Percentiles rank a stretch among this genome's conserved stretches.
phyloP scores from a whole-genome alignment of 75 land plant genomes.

The Chamaecyparis obtusa region DNA sequence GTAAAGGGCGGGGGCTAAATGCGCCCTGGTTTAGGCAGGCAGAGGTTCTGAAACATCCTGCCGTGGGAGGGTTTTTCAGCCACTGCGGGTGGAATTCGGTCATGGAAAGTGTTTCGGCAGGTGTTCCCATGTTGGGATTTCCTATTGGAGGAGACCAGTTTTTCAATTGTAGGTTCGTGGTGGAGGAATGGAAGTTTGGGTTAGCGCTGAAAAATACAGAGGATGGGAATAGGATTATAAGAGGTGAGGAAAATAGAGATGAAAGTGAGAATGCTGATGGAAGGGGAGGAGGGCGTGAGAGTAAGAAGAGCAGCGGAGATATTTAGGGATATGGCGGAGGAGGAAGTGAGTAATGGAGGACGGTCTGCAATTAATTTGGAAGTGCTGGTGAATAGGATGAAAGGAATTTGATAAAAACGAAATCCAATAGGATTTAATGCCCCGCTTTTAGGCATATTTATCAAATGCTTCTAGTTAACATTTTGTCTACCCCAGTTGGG shows the following conservation, averaged over 20 bases:
- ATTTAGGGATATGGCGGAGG: neutral
- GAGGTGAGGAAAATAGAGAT: conserved; percentile 18
- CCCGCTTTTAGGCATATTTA: too few species aligned
- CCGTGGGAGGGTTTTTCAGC: conserved; percentile 15
- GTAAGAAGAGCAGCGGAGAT: neutral
- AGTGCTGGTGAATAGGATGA: neutral
- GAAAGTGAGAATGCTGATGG: conserved; percentile 17
- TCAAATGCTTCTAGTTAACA: neutral
- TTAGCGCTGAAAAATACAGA: neutral
- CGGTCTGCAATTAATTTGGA: neutral
- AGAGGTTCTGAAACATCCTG: conserved; percentile 10
- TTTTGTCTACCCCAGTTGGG: neutral
- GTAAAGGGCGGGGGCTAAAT: neutral
- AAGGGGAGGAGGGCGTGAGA: conserved; percentile 13
- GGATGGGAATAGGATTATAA: neutral
- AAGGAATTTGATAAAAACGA: neutral
- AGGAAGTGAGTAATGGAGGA: conserved; percentile 14
- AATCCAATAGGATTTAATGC: too few species aligned
- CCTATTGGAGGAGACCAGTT: conserved; percentile 18
- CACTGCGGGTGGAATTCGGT: conserved; percentile 20
- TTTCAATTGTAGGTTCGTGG: conserved; percentile 9
- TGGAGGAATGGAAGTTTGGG: conserved; percentile 8
- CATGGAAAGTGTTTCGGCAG: conserved; percentile 11
- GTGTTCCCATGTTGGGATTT: conserved; percentile 24
- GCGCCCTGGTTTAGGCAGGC: conserved; percentile 17